Percentiles rank a stretch among this genome's conserved stretches.
Conservation (phyloP, 1,284 basidiomycete species). For the Flammula alnicola region DNA sequence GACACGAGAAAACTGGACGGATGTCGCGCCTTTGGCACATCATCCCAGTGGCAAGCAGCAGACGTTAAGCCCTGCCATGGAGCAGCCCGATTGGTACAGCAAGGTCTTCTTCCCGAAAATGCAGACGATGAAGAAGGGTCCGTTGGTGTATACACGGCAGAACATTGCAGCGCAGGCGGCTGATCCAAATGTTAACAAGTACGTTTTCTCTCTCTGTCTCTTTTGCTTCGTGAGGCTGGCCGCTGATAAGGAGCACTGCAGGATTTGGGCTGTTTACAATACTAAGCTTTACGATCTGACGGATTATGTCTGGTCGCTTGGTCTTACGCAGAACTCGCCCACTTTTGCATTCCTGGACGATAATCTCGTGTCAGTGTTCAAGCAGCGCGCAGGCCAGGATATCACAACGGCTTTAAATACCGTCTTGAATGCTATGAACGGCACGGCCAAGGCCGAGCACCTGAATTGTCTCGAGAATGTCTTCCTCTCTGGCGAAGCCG, state of each 20-base stretch:
- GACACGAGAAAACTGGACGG: slow-evolving; percentile 72
- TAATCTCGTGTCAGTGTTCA: slow-evolving; percentile 74
- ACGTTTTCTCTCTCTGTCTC: slow-evolving; percentile 21
- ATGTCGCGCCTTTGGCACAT: slow-evolving; percentile 66
- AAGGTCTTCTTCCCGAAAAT: slow-evolving; percentile 79
- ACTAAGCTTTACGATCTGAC: slow-evolving; percentile 84
- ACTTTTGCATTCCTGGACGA: slow-evolving; percentile 73
- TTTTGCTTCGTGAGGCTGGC: background rate
- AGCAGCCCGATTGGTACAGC: slow-evolving; percentile 80
- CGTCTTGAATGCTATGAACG: slow-evolving; percentile 58
- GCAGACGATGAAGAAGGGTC: slow-evolving; percentile 81
- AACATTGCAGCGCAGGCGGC: slow-evolving; percentile 53
- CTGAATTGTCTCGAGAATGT: slow-evolving; percentile 81
- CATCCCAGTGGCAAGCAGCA: slow-evolving; percentile 79
- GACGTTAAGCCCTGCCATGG: slow-evolving; percentile 53
- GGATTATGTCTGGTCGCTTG: slow-evolving; percentile 85
- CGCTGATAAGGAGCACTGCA: slow-evolving; percentile 34
- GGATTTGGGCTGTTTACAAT: slow-evolving; percentile 84
- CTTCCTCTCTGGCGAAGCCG: slow-evolving; percentile 81
- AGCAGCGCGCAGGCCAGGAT: slow-evolving; percentile 84
- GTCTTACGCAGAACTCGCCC: slow-evolving; percentile 47
- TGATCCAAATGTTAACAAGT: slow-evolving; percentile 56
- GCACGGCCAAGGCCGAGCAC: slow-evolving; percentile 54
- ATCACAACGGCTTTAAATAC: slow-evolving; percentile 71
- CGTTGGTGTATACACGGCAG: slow-evolving; percentile 70